Percentiles rank a stretch among this genome's conserved stretches.
These are phyloP conservation scores for Rhodotorula diobovata DNA, from an alignment of 768 basidiomycete species.

Conservation along the genomic window DNA sequence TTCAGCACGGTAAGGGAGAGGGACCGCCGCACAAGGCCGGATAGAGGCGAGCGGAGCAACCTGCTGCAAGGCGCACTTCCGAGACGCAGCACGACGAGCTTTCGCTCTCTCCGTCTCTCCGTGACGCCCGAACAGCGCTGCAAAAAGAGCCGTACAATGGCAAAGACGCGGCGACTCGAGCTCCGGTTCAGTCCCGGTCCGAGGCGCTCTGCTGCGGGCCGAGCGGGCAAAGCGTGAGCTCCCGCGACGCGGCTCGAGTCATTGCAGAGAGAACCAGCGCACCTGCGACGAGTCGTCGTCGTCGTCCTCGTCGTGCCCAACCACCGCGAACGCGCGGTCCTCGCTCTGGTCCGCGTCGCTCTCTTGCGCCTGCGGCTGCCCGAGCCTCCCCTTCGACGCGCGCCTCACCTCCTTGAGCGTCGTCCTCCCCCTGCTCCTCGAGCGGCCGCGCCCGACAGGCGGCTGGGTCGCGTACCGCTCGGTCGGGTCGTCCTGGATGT, in stretches of 20 bases:
- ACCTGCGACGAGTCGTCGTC: constrained; percentile 8
- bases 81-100: too few relatives aligned
- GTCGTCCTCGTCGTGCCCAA: constrained; percentile 21
- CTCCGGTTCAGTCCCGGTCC: not conserved
- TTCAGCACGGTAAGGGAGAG: too few relatives aligned
- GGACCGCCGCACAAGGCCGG: too few relatives aligned
- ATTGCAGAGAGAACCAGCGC: not conserved
- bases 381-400: not conserved
- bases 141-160: not conserved
- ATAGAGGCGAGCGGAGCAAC: too few relatives aligned
- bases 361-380: not conserved
- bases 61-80: too few relatives aligned
- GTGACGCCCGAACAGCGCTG: too few relatives aligned
- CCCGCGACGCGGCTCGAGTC: not conserved
- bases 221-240: not conserved
- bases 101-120: too few relatives aligned
- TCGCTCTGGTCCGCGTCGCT: constrained; percentile 12
- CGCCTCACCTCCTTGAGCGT: not conserved
- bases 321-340: constrained; percentile 30
- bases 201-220: not conserved
- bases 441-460: not conserved
- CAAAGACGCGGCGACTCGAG: not conserved
- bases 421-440: not conserved
- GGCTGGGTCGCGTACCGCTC: constrained; percentile 17
- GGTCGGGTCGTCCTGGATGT: constrained; percentile 27